Evolutionary conservation across 176 grass and related monocot species (phyloP).

Genomic region (Aegilops longissima): DNA sequence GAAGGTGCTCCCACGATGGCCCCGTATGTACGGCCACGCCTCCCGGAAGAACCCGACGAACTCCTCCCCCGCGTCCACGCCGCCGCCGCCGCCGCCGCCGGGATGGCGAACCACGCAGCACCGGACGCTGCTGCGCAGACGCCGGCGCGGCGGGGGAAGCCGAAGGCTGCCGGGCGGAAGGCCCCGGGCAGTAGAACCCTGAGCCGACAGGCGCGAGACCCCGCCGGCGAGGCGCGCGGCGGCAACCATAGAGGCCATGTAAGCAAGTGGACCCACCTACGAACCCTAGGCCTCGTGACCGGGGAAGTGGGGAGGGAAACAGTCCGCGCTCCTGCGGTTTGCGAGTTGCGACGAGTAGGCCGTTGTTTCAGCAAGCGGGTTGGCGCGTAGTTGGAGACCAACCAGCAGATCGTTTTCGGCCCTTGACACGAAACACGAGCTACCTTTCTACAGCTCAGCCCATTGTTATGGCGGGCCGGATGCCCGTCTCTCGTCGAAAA

Average conservation of each 20-base stretch:
- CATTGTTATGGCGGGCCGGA: no score
- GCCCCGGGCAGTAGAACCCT: not conserved
- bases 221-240: slow-evolving; percentile 25
- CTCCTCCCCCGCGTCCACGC: slow-evolving; percentile 27
- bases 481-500: no score
- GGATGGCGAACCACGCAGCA: slow-evolving; percentile 27
- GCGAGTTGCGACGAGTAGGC: not conserved
- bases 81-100: not conserved
- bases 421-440: not conserved
- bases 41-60: slow-evolving; percentile 79
- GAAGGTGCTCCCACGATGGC: slow-evolving; percentile 79
- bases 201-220: not conserved
- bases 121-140: slow-evolving; percentile 19
- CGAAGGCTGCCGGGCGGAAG: not conserved
- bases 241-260: slow-evolving; percentile 25
- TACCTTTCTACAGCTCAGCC: no score
- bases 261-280: not conserved
- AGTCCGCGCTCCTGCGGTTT: not conserved
- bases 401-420: not conserved
- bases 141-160: not conserved
- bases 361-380: slow-evolving; percentile 1
- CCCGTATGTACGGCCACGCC: slow-evolving; percentile 88
- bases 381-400: not conserved
- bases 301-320: no score
- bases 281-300: slow-evolving; percentile 10